A percentile compares a stretch with the other conserved stretches of the same genome.
These are phyloP conservation scores for Kwoniella shandongensis DNA, from an alignment of 768 basidiomycete species.

Conservation along the genomic window DNA sequence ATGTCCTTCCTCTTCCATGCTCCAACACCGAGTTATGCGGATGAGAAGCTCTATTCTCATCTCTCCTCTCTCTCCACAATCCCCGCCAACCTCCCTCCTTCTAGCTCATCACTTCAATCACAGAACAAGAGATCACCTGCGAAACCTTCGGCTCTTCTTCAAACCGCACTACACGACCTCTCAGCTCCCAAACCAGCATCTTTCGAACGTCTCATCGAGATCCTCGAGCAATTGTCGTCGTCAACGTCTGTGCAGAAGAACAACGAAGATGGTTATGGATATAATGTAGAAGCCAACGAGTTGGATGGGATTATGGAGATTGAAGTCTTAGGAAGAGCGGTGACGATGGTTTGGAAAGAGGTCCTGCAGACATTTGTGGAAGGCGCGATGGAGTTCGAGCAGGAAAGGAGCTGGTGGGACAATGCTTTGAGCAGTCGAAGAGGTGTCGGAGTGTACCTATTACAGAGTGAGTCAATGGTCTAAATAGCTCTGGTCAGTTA, in stretches of 20 bases:
- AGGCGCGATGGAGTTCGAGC: constrained; percentile 69
- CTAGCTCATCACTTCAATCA: constrained; percentile 4
- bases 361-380: constrained; percentile 65
- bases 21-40: constrained; percentile 29
- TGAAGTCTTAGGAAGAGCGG: constrained; percentile 46
- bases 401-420: constrained; percentile 83
- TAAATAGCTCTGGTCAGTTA: background rate
- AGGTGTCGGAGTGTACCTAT: constrained; percentile 64
- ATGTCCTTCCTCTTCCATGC: constrained; percentile 30
- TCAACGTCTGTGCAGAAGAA: background rate
- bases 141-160: constrained; percentile 25
- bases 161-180: constrained; percentile 40
- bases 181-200: constrained; percentile 33
- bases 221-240: constrained; percentile 30
- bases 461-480: constrained; percentile 67
- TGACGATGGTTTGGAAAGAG: constrained; percentile 55
- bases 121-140: constrained; percentile 2
- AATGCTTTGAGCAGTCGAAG: constrained; percentile 64
- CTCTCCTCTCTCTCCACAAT: constrained; percentile 42
- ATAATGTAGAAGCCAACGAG: constrained; percentile 16
- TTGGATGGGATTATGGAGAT: constrained; percentile 38
- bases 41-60: constrained; percentile 35
- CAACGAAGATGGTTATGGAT: background rate
- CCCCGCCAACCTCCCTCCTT: constrained; percentile 25
- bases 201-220: constrained; percentile 28